These are phyloP conservation scores for Arxiozyma slooffiae DNA, from an alignment of 1,139 yeast species.

Conservation along the genomic window DNA sequence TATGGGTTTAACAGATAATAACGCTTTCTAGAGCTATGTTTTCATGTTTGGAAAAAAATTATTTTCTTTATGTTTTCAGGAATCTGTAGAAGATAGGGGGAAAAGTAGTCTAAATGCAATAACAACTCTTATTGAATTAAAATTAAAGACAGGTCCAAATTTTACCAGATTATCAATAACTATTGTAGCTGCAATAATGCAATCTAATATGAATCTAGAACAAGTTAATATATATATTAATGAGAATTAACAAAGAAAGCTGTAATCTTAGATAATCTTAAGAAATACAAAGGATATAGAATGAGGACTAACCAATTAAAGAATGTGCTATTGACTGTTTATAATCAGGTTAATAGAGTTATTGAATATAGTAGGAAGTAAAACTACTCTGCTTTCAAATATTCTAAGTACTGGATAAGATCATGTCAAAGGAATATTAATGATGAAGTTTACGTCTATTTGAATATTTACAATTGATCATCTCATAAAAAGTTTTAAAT, in stretches of 20 bases:
- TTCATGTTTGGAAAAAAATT: slow-evolving; percentile 74
- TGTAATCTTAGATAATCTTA: slow-evolving; percentile 49
- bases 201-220: slow-evolving; percentile 7
- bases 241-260: slow-evolving; percentile 47
- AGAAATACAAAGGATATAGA: slow-evolving; percentile 55
- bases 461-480: too few relatives aligned
- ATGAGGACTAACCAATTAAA: slow-evolving; percentile 28
- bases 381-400: not conserved
- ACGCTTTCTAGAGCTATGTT: slow-evolving; percentile 68
- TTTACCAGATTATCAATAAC: slow-evolving; percentile 58
- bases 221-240: slow-evolving; percentile 42
- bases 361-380: slow-evolving; percentile 1
- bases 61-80: slow-evolving; percentile 64
- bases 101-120: slow-evolving; percentile 77
- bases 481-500: too few relatives aligned
- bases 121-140: slow-evolving; percentile 73
- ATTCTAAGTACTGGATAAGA: too few relatives aligned
- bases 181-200: slow-evolving; percentile 23
- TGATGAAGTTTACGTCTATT: too few relatives aligned
- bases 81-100: slow-evolving; percentile 55
- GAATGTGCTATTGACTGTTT: slow-evolving; percentile 24
- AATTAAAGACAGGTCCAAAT: slow-evolving; percentile 79
- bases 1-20: slow-evolving; percentile 32
- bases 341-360: slow-evolving; percentile 19
- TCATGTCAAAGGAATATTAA: too few relatives aligned